Percentiles rank a stretch among this genome's conserved stretches.
Conservation (phyloP, 2,329 filamentous ascomycete genomes). For the Calonectria multiphialidica region DNA sequence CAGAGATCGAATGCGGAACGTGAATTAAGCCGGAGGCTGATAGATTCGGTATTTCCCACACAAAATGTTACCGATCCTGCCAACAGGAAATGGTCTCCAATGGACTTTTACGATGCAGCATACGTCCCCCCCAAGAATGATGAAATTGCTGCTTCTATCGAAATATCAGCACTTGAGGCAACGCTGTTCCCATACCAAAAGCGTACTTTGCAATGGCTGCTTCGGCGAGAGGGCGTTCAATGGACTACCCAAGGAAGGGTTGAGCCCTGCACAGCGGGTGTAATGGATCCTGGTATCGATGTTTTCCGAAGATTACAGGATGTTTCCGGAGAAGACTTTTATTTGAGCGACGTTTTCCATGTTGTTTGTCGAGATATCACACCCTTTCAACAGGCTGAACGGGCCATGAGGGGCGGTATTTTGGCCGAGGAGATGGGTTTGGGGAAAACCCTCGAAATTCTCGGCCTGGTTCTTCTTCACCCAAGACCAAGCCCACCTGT, state of each 20-base stretch:
- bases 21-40: constrained; percentile 47
- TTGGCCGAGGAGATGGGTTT: constrained; percentile 87
- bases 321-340: constrained; percentile 54
- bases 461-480: constrained; percentile 77
- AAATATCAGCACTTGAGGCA: constrained; percentile 59
- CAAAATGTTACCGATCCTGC: neutral
- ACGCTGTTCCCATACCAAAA: constrained; percentile 79
- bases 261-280: constrained; percentile 26
- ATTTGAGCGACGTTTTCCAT: constrained; percentile 74
- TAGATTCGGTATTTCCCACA: constrained; percentile 51
- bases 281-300: constrained; percentile 28
- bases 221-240: constrained; percentile 72
- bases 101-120: constrained; percentile 78
- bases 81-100: constrained; percentile 55
- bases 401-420: constrained; percentile 69
- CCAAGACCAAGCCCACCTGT: constrained; percentile 52
- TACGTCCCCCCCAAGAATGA: constrained; percentile 68
- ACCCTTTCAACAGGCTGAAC: constrained; percentile 57
- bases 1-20: constrained; percentile 14
- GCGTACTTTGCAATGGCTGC: constrained; percentile 77
- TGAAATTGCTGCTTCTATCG: constrained; percentile 50
- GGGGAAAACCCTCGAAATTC: constrained; percentile 83
- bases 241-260: constrained; percentile 51
- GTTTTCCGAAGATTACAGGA: constrained; percentile 51
- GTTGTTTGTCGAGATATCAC: constrained; percentile 64